These are phyloP conservation scores for Mollisiaceae sp. DNA, from an alignment of 2,329 filamentous ascomycete genomes.

Conservation along the genomic window DNA sequence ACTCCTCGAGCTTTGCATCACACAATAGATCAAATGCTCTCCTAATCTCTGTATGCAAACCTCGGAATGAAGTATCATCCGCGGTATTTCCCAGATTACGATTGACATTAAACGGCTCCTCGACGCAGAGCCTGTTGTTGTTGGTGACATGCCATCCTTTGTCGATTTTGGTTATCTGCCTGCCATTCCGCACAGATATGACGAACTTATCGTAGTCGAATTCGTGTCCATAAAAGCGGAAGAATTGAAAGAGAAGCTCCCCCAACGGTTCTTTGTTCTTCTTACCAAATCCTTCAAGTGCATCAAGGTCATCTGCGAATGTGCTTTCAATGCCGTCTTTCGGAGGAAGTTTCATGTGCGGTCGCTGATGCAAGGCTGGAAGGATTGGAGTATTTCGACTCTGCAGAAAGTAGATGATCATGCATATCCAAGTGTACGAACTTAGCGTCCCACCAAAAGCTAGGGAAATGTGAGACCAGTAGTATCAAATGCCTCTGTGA, in stretches of 20 bases:
- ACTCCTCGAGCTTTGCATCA: slow-evolving; percentile 78
- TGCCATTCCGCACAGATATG: slow-evolving; percentile 84
- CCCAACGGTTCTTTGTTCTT: slow-evolving; percentile 84
- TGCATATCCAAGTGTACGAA: slow-evolving; percentile 99
- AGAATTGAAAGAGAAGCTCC: slow-evolving; percentile 92
- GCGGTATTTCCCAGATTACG: slow-evolving; percentile 96
- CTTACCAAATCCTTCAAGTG: slow-evolving; percentile 73
- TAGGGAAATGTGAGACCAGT: slow-evolving; percentile 46
- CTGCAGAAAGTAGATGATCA: slow-evolving; percentile 96
- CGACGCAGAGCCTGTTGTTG: slow-evolving; percentile 89
- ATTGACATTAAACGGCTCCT: slow-evolving; percentile 91
- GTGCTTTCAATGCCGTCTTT: slow-evolving; percentile 71
- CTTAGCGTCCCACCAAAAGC: slow-evolving; percentile 93
- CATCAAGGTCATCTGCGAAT: slow-evolving; percentile 86
- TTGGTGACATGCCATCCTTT: slow-evolving; percentile 85
- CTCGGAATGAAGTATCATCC: slow-evolving; percentile 91
- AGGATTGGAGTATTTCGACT: slow-evolving; percentile 82
- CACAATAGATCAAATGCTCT: slow-evolving; percentile 85
- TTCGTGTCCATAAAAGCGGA: slow-evolving; percentile 92
- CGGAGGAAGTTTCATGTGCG: slow-evolving; percentile 63
- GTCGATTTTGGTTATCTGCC: slow-evolving; percentile 76
- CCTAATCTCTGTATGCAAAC: slow-evolving; percentile 87
- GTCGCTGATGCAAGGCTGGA: slow-evolving; percentile 80
- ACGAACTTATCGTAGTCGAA: slow-evolving; percentile 86
- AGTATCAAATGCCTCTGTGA: neutral